These are phyloP conservation scores for Camptophora hylomeconis DNA, from an alignment of 2,329 filamentous ascomycete species.

Conservation along the genomic window DNA sequence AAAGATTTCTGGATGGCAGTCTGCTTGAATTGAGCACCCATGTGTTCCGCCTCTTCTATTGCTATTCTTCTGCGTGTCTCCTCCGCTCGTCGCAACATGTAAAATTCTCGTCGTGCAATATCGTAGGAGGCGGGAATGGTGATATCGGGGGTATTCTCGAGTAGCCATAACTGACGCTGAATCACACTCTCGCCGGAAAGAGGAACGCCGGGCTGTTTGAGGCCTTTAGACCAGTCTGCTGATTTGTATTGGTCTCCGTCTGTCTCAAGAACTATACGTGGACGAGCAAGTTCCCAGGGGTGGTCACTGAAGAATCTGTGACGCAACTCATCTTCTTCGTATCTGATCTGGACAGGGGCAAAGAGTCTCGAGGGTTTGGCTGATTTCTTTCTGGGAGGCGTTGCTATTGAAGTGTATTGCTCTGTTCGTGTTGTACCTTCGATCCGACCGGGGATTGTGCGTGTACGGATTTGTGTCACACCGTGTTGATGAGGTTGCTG, in stretches of 20 bases:
- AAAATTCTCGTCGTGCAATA: conserved; percentile 77
- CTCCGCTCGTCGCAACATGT: conserved; percentile 65
- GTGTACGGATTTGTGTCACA: conserved; percentile 27
- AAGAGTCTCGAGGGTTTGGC: conserved; percentile 59
- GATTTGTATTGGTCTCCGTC: conserved; percentile 68
- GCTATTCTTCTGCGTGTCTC: conserved; percentile 75
- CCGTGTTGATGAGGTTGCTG: conserved; percentile 38
- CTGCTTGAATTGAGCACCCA: conserved; percentile 81
- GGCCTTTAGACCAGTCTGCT: conserved; percentile 43
- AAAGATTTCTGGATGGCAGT: conserved; percentile 62
- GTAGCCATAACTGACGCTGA: conserved; percentile 79
- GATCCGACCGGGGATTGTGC: conserved; percentile 19
- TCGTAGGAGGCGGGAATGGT: conserved; percentile 67
- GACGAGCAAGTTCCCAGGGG: conserved; percentile 90
- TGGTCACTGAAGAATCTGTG: conserved; percentile 81
- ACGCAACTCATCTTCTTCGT: conserved; percentile 73
- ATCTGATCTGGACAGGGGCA: conserved; percentile 62
- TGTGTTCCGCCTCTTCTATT: conserved; percentile 71
- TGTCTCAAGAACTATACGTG: conserved; percentile 69
- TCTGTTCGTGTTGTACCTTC: conserved; percentile 11
- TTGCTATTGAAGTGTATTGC: conserved; percentile 10
- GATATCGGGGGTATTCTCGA: conserved; percentile 48
- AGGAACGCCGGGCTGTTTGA: conserved; percentile 61
- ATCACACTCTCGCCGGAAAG: conserved; percentile 85
- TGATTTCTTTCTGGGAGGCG: conserved; percentile 27